These are phyloP conservation scores for Halophytophthora polymorphica DNA, from an alignment of 352 stramenopile species.

Conservation along the genomic window DNA sequence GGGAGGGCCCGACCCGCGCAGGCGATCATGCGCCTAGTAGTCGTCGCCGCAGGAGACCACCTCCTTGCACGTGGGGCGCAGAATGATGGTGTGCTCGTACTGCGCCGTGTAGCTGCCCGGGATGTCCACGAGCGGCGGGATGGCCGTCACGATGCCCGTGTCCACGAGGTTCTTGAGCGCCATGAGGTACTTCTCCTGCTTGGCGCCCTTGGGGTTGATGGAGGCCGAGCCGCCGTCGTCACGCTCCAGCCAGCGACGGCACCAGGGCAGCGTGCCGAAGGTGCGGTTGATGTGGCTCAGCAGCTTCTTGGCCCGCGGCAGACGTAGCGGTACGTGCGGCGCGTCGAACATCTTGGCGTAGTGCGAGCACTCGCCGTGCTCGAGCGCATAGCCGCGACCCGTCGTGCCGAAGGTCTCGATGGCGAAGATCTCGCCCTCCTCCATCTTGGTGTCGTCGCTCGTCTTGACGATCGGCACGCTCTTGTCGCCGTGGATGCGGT, in stretches of 20 bases:
- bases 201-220: constrained; percentile 91
- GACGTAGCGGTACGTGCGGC: constrained; percentile 92
- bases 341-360: constrained; percentile 97
- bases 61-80: constrained; percentile 97
- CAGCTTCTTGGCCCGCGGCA: constrained; percentile 92
- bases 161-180: constrained; percentile 98
- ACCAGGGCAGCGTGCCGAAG: constrained; percentile 99
- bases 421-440: constrained; percentile 97
- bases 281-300: constrained; percentile 98
- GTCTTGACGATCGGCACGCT: constrained; percentile 96
- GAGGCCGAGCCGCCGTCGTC: constrained; percentile 94
- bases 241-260: constrained; percentile 95
- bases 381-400: constrained; percentile 83
- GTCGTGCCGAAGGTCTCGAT: constrained; percentile 97
- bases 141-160: constrained; percentile 93
- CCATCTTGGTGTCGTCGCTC: constrained; percentile 93
- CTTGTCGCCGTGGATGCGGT: constrained; percentile 97
- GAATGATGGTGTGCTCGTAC: constrained; percentile 99
- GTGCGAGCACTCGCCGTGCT: constrained; percentile 96
- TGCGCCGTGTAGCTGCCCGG: constrained; percentile 97
- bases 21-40: constrained; percentile 73
- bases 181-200: constrained; percentile 98
- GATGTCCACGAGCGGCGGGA: constrained; percentile 96
- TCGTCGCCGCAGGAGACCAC: constrained; percentile 97
- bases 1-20: no score